These are phyloP conservation scores for Licmophora abbreviata DNA, from an alignment of 108 stramenopile species.

Conservation along the genomic window DNA sequence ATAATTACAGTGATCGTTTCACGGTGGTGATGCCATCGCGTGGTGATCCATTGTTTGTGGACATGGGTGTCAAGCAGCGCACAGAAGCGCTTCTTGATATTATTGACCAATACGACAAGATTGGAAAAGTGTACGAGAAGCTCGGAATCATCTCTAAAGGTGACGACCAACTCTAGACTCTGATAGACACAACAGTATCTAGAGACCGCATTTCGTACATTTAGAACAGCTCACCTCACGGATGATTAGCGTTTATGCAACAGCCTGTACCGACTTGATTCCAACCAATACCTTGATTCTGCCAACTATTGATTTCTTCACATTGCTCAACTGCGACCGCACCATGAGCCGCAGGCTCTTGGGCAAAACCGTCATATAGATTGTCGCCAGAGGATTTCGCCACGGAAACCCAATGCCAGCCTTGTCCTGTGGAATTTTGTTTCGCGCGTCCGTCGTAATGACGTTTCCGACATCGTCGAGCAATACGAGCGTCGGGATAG, in stretches of 20 bases:
- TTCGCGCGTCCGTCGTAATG: conserved; percentile 73
- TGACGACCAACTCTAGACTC: not conserved
- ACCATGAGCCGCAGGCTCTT: conserved; percentile 64
- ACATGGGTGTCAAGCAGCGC: conserved; percentile 23
- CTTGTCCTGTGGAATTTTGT: conserved; percentile 76
- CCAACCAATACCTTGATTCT: conserved; percentile 15
- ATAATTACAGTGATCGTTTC: conserved; percentile 62
- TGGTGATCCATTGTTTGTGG: conserved; percentile 59
- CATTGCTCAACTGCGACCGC: conserved; percentile 41
- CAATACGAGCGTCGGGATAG: conserved; percentile 75
- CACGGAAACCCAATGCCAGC: conserved; percentile 88
- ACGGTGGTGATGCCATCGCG: conserved; percentile 55
- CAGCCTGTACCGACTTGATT: conserved; percentile 6
- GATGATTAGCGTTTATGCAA: conserved; percentile 4
- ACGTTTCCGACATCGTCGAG: conserved; percentile 84
- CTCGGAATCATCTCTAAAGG: conserved; percentile 28
- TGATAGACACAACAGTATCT: no score
- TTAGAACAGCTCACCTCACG: not conserved
- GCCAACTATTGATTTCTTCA: conserved; percentile 21
- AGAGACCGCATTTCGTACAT: not conserved
- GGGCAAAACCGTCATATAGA: conserved; percentile 59
- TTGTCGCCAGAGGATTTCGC: conserved; percentile 60
- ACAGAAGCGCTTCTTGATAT: conserved; percentile 15
- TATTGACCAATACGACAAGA: conserved; percentile 34
- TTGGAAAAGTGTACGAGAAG: conserved; percentile 41